Evolutionary conservation across 2,329 filamentous ascomycete species (phyloP), one percentile per base, ranked within the genome.

Genomic region (Fusarium sp.): DNA sequence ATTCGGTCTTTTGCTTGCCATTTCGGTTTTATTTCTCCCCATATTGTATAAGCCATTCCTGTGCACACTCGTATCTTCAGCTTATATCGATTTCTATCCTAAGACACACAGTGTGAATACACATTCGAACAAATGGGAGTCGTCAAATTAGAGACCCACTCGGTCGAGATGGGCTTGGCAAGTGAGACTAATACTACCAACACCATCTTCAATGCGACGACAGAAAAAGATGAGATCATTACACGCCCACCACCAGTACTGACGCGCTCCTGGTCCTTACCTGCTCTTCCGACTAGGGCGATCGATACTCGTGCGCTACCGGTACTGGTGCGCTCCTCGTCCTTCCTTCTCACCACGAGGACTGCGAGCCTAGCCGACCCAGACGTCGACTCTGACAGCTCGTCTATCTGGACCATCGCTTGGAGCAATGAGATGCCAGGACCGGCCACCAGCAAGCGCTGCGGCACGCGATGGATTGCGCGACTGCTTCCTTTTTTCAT

Each of bases 401-500:
- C 56, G 30, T 45, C 62, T 55, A 26, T 18, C 20, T 67, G 41
- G 60, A 58, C 34, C 28, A 20, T 28, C 23, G 57, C 57, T 56
- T 58, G 61, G 67, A 69, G 67, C 67, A 55, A 78, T 78, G 76
- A 72, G 64, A 81, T 80, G 78, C 66, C 69, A 58, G 71, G 64
- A 41, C 62, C 66, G 47, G 62, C 69, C 54, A 67, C 71, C 26
- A 77, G 74, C 70, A 76, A 74, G 30, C 69, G 72, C 56, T 61
- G 72, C 47, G 75, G 67, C 31, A 76, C 74, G 41, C 75, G 78
- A 57, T 79, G 79, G 77, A 72, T 76, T 34, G 72, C 79, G 52
- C 85, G 90, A 61, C 79, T 91, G 57, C 88, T 97, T 58, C 94
- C 94, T 6, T 71, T 89, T 38, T 76, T 95, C 51, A 85, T 97